These are phyloP conservation scores for Kurtzmaniella natalensis DNA, from an alignment of 1,139 yeast genomes.

Conservation along the genomic window DNA sequence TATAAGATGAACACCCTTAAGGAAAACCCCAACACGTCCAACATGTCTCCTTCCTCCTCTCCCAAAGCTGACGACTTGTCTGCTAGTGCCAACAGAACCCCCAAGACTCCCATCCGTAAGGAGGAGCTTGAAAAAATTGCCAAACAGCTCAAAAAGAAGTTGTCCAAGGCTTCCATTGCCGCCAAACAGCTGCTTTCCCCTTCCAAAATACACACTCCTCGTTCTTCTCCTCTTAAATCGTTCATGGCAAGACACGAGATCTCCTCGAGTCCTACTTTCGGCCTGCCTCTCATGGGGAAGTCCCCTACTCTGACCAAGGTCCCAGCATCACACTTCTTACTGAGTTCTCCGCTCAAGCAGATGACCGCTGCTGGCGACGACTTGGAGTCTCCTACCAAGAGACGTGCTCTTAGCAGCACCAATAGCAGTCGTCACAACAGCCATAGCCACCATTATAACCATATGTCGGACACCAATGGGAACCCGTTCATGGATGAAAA, in stretches of 20 bases:
- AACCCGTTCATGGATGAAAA: neutral
- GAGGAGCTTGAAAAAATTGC: constrained; percentile 47
- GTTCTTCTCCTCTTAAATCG: constrained; percentile 6
- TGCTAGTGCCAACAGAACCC: constrained; percentile 6
- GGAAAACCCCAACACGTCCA: constrained; percentile 11
- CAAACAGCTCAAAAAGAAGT: constrained; percentile 39
- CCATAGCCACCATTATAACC: neutral
- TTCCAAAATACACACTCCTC: constrained; percentile 9
- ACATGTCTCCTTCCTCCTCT: constrained; percentile 8
- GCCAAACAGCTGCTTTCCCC: constrained; percentile 40
- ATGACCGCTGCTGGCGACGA: constrained; percentile 12
- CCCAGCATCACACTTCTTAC: constrained; percentile 30
- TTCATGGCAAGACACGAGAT: constrained; percentile 4
- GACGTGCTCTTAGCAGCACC: too few relatives aligned
- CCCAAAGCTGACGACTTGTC: constrained; percentile 5
- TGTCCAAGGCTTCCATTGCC: constrained; percentile 42
- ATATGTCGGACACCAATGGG: neutral
- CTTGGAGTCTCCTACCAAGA: constrained; percentile 32
- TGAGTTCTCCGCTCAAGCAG: constrained; percentile 32
- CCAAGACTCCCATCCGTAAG: constrained; percentile 39
- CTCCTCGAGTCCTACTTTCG: constrained; percentile 13
- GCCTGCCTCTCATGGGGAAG: constrained; percentile 27
- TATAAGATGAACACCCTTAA: constrained; percentile 9
- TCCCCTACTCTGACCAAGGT: constrained; percentile 41
- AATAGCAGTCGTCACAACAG: too few relatives aligned